phyloP scores from a whole-genome alignment of 2,329 filamentous ascomycete genomes.

The Curvularia sp. region DNA sequence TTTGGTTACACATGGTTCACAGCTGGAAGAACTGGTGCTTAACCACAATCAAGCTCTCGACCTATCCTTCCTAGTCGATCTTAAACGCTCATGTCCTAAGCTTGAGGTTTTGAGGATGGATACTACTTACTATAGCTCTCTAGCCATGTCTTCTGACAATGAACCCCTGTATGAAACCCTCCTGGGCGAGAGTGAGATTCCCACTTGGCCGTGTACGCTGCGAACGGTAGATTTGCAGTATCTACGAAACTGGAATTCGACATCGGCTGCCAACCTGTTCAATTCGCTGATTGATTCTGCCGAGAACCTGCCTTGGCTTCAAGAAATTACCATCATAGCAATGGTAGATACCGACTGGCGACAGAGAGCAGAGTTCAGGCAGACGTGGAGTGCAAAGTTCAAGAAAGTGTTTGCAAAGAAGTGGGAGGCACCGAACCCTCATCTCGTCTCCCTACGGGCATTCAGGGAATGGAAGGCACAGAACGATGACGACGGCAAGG shows the following conservation, averaged over 20 bases:
- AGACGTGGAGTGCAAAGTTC: constrained; percentile 77
- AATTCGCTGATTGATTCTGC: constrained; percentile 78
- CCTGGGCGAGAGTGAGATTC: constrained; percentile 68
- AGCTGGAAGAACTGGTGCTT: constrained; percentile 72
- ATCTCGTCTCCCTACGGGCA: constrained; percentile 54
- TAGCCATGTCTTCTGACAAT: constrained; percentile 71
- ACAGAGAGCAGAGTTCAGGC: constrained; percentile 78
- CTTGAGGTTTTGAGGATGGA: constrained; percentile 78
- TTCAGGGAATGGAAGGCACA: constrained; percentile 52
- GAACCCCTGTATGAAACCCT: constrained; percentile 77
- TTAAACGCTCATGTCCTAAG: constrained; percentile 72
- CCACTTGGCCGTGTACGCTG: constrained; percentile 78
- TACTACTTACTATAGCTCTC: constrained; percentile 76
- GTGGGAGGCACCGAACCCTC: constrained; percentile 53
- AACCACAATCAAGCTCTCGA: constrained; percentile 82
- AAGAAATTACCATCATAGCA: constrained; percentile 70
- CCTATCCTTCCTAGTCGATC: constrained; percentile 72
- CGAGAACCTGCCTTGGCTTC: constrained; percentile 68
- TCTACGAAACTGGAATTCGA: constrained; percentile 75
- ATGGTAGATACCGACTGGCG: constrained; percentile 83
- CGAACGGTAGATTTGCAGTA: constrained; percentile 77
- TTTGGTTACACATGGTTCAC: constrained; percentile 69
- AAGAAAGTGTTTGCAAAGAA: constrained; percentile 69
- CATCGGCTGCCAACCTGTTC: constrained; percentile 78
- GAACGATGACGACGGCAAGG: constrained; percentile 9